Evolutionary conservation across 352 stramenopile species (phyloP), one percentile per base, ranked within the genome.

Genomic region (Pythium monospermum): DNA sequence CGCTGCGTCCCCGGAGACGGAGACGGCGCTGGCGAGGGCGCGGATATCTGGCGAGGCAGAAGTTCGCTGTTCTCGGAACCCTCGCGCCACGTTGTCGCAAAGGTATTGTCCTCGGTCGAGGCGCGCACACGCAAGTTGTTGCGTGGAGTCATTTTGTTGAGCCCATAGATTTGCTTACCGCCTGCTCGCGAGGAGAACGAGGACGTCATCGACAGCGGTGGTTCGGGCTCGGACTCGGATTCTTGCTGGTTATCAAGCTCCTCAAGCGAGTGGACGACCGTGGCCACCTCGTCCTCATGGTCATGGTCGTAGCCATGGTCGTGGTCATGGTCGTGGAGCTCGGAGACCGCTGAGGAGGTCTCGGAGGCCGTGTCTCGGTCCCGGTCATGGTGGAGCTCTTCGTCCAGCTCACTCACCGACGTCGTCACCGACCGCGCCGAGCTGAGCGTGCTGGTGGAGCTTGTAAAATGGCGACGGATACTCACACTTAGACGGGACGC

Each of bases 391-490:
- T 50, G 54, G 1, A 36, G 30, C 54, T 58, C 51, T 38, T 63
- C 55, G 37, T 50, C 59, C 2, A 36, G 30, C 54, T 58, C 51
- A 39, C 49, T 58, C 44, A 18, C 13, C 15, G 39, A 42, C 31
- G 53, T 43, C 16, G 60, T 59, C 28, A 62, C 45, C 3, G 61
- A 67, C 25, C 49, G 36, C 12, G 56, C 42, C 45, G 62, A 64
- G n/a, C 41, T 49, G 25, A 71, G 27, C 46, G 52, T 51, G 16
- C 61, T 60, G 30, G 33, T 66, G 4, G 58, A 57, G 25, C 41
- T 66, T 3, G 58, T 59, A 22, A 76, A 80, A 33, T 66, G 54
- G 2, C 44, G 61, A 4, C 55, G 49, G 38, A 70, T 61, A 52
- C 61, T 54, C 43, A 64, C 37, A 52, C 67, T 60, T 41, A 68